These are phyloP conservation scores for Castanea crenata DNA, from an alignment of 306 rosid species.

Conservation along the genomic window DNA sequence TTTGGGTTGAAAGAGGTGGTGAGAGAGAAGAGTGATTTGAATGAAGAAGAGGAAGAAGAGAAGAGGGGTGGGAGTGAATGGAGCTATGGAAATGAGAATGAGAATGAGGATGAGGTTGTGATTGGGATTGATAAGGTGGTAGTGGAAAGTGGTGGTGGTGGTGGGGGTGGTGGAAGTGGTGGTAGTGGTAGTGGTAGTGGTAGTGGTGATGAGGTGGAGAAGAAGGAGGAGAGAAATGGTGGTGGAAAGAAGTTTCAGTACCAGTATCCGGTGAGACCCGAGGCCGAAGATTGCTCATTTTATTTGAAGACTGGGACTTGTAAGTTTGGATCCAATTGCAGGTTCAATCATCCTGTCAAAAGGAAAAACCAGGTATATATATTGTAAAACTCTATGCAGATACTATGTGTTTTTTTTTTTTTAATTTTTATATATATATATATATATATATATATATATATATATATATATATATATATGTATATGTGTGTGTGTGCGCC, in stretches of 20 bases:
- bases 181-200: neutral
- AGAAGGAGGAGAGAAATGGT: conserved; percentile 24
- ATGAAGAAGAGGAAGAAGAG: conserved; percentile 15
- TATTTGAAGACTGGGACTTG: conserved; percentile 85
- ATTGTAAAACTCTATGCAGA: too few species aligned
- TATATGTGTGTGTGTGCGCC: neutral
- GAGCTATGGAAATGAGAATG: conserved; percentile 27
- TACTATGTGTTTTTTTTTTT: too few species aligned
- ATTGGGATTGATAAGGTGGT: conserved; percentile 23
- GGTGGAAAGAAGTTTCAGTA: neutral
- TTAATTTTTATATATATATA: too few species aligned
- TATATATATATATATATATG: too few species aligned
- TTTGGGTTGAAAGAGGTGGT: conserved; percentile 37
- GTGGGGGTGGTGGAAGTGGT: neutral
- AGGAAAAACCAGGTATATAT: conserved; percentile 57
- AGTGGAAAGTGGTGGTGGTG: conserved; percentile 11
- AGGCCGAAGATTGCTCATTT: conserved; percentile 86
- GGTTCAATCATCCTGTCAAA: conserved; percentile 78
- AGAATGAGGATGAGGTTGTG: conserved; percentile 35
- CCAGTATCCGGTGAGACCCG: conserved; percentile 81
- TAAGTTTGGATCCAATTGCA: conserved; percentile 87
- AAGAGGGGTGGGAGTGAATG: conserved; percentile 19
- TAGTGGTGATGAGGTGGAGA: conserved; percentile 27
- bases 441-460: too few species aligned
- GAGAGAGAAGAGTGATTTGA: conserved; percentile 29